Base-by-base conservation (phyloP, 176 grass and related monocot genomes). In the Triticum monococcum region DNA sequence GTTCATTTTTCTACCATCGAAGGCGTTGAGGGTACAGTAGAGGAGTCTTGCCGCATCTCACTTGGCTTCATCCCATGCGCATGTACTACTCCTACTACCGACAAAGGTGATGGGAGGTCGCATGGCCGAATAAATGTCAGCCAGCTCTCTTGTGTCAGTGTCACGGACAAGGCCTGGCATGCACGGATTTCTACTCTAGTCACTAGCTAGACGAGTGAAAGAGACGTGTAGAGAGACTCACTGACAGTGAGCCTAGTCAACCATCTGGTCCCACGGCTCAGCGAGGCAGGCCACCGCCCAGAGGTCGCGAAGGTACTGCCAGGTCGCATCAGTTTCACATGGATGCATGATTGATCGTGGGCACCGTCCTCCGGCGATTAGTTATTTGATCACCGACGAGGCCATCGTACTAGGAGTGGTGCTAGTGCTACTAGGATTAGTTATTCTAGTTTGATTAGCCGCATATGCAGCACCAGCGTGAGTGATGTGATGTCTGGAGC, bases 321-420 rank as follows among this genome's bases (percentile, higher is more conserved):
- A 22, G 33, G 33, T 75, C 62, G 9, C 8, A 0, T 68, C 36
- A 22, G 1, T 78, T 86, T 83, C 79, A 83, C 64, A 83, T 64
- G 79, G 83, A 81, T 22, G 76, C 74, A 74, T 32, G 88, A 65
- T 23, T 40, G 83, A 82, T 63, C 16, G 3, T 43, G 22, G 65
- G 35, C 35, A 38, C 26, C 20, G 35, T 20, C 9, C 26, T 18
- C 24, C 0, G 23, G 2, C 11, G 33, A 20, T 38, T 33, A 75
- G 64, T 37, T 20, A 75, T 14, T 77, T 13, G 16, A 16, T 3
- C 1, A 17, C 0, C 9, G 17, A 31, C 4, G 13, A 66, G 1
- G 13, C 13, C 10, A 9, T 20, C 30, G 5, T 6, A 68, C 30
- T 66, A 65, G 64, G 3, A 12, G 0, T 50, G 1, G 46, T 50